Evolutionary conservation across 257 asterid species (phyloP).

Genomic region (Fraxinus cuspidata): DNA sequence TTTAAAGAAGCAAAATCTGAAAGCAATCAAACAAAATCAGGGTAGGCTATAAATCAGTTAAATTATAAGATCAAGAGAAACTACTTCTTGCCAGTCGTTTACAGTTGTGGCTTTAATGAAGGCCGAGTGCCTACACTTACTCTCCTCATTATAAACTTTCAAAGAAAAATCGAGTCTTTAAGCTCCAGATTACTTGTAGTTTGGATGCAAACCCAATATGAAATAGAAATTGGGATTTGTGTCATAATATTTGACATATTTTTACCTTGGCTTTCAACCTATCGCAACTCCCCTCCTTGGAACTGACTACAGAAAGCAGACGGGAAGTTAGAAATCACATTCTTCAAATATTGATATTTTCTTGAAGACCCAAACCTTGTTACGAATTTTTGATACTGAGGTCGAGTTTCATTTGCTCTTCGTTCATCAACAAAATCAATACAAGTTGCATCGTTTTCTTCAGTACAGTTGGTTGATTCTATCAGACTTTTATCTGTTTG

Average conservation of each 20-base stretch:
- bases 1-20: neutral
- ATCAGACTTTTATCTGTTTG: neutral
- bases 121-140: no score
- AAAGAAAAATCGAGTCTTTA: no score
- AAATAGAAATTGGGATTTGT: neutral
- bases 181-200: no score
- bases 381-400: neutral
- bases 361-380: no score
- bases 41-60: neutral
- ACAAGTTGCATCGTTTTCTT: neutral
- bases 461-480: neutral
- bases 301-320: neutral
- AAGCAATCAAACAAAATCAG: neutral
- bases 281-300: neutral
- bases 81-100: neutral
- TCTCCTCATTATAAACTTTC: no score
- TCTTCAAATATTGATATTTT: no score
- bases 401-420: neutral
- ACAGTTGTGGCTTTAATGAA: neutral
- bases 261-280: neutral
- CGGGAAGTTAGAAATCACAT: neutral
- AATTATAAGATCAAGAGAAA: neutral
- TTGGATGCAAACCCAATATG: conserved; percentile 23
- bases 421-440: no score
- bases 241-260: no score